Conservation (phyloP, 148 eudicot species). For the Hydrangea macrophylla region DNA sequence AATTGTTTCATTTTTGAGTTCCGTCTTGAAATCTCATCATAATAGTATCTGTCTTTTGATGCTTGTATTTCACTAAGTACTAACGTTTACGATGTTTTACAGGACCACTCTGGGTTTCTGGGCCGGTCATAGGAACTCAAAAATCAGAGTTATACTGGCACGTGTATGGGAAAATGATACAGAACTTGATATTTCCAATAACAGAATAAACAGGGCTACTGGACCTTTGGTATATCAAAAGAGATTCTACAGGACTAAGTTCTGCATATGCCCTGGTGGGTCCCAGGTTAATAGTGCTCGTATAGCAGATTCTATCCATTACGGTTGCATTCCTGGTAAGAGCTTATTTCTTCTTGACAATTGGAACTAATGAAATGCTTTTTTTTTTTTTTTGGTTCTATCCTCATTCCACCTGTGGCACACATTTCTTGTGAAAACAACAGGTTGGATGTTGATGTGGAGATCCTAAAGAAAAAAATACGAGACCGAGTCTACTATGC, state of each 20-base stretch:
- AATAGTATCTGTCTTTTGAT: too few relatives aligned
- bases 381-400: not conserved
- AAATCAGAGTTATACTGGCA: slow-evolving; percentile 47
- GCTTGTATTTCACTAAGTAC: too few relatives aligned
- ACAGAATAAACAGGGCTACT: slow-evolving; percentile 52
- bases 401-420: not conserved
- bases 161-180: slow-evolving; percentile 59
- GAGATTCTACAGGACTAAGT: slow-evolving; percentile 44
- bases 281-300: slow-evolving; percentile 61
- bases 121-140: slow-evolving; percentile 56
- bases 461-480: not conserved
- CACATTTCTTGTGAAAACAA: not conserved
- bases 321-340: slow-evolving; percentile 55
- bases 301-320: slow-evolving; percentile 51
- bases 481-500: too few relatives aligned
- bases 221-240: slow-evolving; percentile 48
- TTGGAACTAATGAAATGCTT: not conserved
- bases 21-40: too few relatives aligned
- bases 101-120: slow-evolving; percentile 55
- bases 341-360: not conserved
- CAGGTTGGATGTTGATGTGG: not conserved
- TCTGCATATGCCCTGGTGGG: slow-evolving; percentile 57
- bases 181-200: slow-evolving; percentile 53
- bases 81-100: slow-evolving; percentile 15
- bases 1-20: too few relatives aligned